A percentile compares a stretch with the other conserved stretches of the same genome.
Evolutionary conservation across 805 yeast genomes (phyloP).

Genomic region (Saturnispora halmiae): DNA sequence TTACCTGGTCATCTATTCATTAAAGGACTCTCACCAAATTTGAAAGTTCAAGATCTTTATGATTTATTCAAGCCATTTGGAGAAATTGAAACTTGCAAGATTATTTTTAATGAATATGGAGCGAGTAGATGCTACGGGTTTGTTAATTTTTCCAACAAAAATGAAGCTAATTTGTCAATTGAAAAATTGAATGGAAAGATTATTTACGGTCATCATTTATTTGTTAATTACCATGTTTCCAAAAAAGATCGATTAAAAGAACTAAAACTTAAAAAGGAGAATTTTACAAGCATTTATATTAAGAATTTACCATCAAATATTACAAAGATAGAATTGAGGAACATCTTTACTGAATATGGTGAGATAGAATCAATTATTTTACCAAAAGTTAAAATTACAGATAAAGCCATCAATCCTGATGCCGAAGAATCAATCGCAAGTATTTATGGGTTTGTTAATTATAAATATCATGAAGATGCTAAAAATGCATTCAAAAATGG

Average conservation of each 20-base stretch:
- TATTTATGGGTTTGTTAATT: constrained; percentile 49
- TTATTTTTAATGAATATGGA: constrained; percentile 39
- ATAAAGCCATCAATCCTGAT: background rate
- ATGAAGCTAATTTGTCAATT: constrained; percentile 57
- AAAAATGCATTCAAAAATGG: constrained; percentile 33
- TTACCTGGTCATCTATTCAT: constrained; percentile 51
- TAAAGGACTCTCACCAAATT: constrained; percentile 36
- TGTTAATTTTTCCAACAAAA: constrained; percentile 49
- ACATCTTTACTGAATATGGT: constrained; percentile 38
- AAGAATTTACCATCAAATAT: constrained; percentile 37
- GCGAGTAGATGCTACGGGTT: constrained; percentile 52
- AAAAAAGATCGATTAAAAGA: constrained; percentile 49
- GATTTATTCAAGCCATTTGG: constrained; percentile 35
- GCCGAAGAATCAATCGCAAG: constrained; percentile 11
- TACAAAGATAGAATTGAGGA: constrained; percentile 31
- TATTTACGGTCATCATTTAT: constrained; percentile 30
- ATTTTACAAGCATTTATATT: constrained; percentile 46
- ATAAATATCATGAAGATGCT: constrained; percentile 40
- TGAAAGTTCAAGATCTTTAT: constrained; percentile 31
- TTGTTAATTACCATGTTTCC: constrained; percentile 57
- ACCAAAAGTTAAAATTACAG: constrained; percentile 33
- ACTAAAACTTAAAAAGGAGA: constrained; percentile 36
- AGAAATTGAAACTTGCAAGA: constrained; percentile 36
- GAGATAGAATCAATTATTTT: constrained; percentile 43
- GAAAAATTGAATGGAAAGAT: constrained; percentile 26